Percentiles rank a stretch among this genome's conserved stretches.
Evolutionary conservation across 2,329 filamentous ascomycete species (phyloP).

Genomic region (Diplodia intermedia): DNA sequence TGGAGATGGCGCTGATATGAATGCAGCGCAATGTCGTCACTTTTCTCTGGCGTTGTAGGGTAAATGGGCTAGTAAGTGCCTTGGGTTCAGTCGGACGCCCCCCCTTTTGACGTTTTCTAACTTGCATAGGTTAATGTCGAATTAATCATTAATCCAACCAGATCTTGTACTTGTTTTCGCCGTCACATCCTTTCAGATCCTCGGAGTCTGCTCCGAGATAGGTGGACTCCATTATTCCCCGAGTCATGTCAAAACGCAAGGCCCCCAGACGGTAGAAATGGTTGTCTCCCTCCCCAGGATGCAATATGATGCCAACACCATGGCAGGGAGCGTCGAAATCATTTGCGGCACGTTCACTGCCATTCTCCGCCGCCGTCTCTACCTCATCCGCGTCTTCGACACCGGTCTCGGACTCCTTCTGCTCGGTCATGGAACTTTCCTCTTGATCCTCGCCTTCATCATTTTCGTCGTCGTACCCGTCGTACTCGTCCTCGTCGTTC

Average conservation of each 20-base stretch:
- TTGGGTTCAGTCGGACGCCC: background rate
- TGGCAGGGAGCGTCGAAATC: background rate
- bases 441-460: background rate
- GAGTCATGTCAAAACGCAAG: slow-evolving; percentile 2
- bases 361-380: background rate
- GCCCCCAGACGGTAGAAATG: background rate
- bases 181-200: background rate
- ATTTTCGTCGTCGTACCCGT: background rate
- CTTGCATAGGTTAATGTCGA: background rate
- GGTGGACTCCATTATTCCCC: background rate
- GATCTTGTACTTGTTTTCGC: background rate
- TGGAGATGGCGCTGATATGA: background rate
- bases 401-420: background rate
- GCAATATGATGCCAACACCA: background rate
- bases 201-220: background rate
- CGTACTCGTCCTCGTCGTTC: background rate
- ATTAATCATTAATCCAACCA: background rate
- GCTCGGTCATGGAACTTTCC: background rate
- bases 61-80: background rate
- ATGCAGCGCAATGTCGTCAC: background rate
- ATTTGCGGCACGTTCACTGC: background rate
- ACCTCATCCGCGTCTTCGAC: background rate
- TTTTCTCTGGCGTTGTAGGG: background rate
- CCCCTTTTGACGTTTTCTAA: background rate
- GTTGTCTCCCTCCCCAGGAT: background rate